Percentiles rank a stretch among this genome's conserved stretches.
Evolutionary conservation across 331 rosid species (phyloP).

Genomic region (Malus hybrid): DNA sequence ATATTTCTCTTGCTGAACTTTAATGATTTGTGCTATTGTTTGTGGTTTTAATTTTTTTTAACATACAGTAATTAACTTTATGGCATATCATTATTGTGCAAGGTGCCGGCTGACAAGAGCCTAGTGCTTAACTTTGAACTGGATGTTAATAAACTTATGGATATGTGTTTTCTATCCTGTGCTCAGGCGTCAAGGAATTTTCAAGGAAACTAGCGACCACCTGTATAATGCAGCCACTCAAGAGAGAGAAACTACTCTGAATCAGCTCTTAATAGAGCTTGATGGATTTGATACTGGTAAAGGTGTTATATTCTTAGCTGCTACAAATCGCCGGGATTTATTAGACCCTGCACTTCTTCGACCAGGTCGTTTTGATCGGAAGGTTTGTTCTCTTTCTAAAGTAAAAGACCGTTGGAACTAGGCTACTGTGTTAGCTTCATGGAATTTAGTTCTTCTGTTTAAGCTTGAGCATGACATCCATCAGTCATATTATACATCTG

Average conservation of each 20-base stretch:
- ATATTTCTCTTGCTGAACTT: slow-evolving; percentile 4
- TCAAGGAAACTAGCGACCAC: slow-evolving; percentile 72
- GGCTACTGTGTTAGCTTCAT: background rate
- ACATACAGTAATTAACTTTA: slow-evolving; percentile 1
- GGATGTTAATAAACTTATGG: background rate
- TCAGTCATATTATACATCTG: background rate
- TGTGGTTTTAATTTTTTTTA: background rate
- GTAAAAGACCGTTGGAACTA: background rate
- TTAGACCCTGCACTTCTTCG: slow-evolving; percentile 98
- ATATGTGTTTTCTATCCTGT: slow-evolving; percentile 22
- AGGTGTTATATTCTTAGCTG: slow-evolving; percentile 96
- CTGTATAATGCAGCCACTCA: slow-evolving; percentile 94
- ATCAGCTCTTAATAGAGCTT: slow-evolving; percentile 92
- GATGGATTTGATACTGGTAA: slow-evolving; percentile 99
- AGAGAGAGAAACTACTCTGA: slow-evolving; percentile 98
- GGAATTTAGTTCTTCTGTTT: background rate
- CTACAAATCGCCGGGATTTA: slow-evolving; percentile 96
- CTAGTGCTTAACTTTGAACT: background rate
- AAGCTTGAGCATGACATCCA: background rate
- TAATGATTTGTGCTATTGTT: background rate
- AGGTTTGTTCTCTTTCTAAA: slow-evolving; percentile 53
- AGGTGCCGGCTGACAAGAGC: no score
- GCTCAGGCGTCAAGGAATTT: slow-evolving; percentile 92
- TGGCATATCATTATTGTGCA: background rate
- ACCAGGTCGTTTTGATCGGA: slow-evolving; percentile 98